Base-by-base conservation (phyloP, 2,329 filamentous ascomycete species). In the Fusarium sp. region DNA sequence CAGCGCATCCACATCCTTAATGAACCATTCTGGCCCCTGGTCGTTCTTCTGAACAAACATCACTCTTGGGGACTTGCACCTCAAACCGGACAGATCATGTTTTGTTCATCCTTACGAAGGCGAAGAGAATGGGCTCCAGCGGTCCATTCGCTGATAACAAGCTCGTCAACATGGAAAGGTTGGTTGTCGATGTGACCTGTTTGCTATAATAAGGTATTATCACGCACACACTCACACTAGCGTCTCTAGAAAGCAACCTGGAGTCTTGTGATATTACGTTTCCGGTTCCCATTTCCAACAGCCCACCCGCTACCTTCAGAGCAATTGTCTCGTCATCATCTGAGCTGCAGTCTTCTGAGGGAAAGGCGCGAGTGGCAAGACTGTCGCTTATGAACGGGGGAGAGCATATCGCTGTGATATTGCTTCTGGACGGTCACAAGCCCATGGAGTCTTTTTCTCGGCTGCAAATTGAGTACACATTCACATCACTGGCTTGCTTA, bases 261-360 rank as follows among this genome's bases (percentile, higher is more conserved):
- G 74, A 79, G 22, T 82, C 80, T 5, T 84, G 88, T 68, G 87
- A 89, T 69, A 73, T 88, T 35, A 83, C 83, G 20, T 79, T 89
- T 41, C 79, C 79, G 8, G 60, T 85, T 26, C 56, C 50, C 14
- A 24, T 59, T 47, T 62, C 41, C 31, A 35, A 45, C 36, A 33
- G 47, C 28, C n/a, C 50, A 28, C 42, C 57, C 4, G 30, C 28
- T 13, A 59, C 77, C 12, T 81, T 85, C 53, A 82, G 81, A 30
- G 79, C 82, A 31, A 69, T 87, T 20, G 81, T 87, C 10, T 72
- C 88, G 38, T 82, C 83, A 3, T 68, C 82, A 6, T 63, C 48
- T 18, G 83, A 87, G 20, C 70, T 83, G 15, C 79, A 76, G 14
- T 70, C 76, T n/a, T 53, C 74, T 11, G 69, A 73, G 3, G 80